Evolutionary conservation across 1,284 basidiomycete genomes (phyloP).

Genomic region (Tilletia walkeri): DNA sequence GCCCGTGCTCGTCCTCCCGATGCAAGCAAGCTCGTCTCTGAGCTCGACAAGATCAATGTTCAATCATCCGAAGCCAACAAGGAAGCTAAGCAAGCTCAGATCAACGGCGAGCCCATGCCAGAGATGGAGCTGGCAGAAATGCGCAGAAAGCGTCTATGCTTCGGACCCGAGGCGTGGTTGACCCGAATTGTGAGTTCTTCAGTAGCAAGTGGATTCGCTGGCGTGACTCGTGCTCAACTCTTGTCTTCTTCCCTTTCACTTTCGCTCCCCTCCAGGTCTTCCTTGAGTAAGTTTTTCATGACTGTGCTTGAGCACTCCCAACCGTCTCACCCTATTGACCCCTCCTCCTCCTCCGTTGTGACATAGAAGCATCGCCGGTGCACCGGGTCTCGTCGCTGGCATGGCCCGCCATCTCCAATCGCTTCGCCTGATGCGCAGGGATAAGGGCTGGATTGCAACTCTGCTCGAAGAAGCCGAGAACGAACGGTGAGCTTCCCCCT

Average conservation of each 20-base stretch:
- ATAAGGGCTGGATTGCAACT: conserved; percentile 46
- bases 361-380: conserved; percentile 72
- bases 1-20: conserved; percentile 12
- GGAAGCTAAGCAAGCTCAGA: not conserved
- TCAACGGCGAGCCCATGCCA: not conserved
- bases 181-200: conserved; percentile 14
- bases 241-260: not conserved
- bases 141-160: conserved; percentile 26
- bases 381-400: conserved; percentile 81
- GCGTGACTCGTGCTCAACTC: not conserved
- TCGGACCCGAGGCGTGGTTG: conserved; percentile 44
- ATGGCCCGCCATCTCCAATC: conserved; percentile 69
- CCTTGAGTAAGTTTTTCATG: conserved; percentile 24
- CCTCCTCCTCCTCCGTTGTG: conserved; percentile 64
- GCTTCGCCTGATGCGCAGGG: conserved; percentile 37
- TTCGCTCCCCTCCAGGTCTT: conserved; percentile 23
- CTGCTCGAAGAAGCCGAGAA: conserved; percentile 48
- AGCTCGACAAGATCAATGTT: not conserved
- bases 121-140: conserved; percentile 16
- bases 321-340: conserved; percentile 71
- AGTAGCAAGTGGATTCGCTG: not conserved
- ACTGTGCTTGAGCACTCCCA: not conserved
- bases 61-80: not conserved
- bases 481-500: conserved; percentile 23
- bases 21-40: conserved; percentile 20